Base-by-base conservation (phyloP, 106 monocot genomes). In the Gastrodia elata region DNA sequence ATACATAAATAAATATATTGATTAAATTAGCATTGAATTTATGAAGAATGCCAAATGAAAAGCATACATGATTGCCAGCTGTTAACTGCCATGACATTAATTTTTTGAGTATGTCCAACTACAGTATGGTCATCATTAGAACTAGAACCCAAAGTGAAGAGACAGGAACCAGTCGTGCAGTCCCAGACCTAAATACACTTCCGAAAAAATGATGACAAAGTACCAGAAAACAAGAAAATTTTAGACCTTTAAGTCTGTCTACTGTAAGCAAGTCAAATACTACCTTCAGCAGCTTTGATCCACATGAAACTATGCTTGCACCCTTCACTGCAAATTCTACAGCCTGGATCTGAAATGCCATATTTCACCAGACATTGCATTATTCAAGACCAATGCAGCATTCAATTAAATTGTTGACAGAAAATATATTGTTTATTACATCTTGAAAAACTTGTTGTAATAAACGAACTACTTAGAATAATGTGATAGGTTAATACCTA, bases 251-350 rank as follows among this genome's bases (percentile, higher is more conserved):
- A 27, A 38, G 8, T 27, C n/a, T 6, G 30, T 1, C 14, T 61
- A 0, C 20, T 14, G 35, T 40, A 69, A 25, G 26, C 26, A 24
- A 69, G 69, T 8, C 25, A 69, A 24, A 69, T 18, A 39, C 32
- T 71, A 93, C 93, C 90, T 93, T 93, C 73, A 93, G 58, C 73
- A 90, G 74, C 38, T 85, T 90, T 40, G 84, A 90, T 68, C 85
- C 89, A 82, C 93, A 93, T 18, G 93, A 93, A 80, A 93, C 93
- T 38, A 93, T 78, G 68, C 93, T 93, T 73, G 93, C 89, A 75
- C 93, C 93, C 61, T 78, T 87, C 20, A 85, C 93, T 64, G 93
- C 89, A 84, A 93, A 93, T 44, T 89, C 93, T 77, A 87, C 83
- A 59, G 89, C 83, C 76, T 93, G 85, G 59, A 93, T 82, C 93